These are phyloP conservation scores for Pleurotus giganteus DNA, from an alignment of 768 basidiomycete genomes.

Conservation along the genomic window DNA sequence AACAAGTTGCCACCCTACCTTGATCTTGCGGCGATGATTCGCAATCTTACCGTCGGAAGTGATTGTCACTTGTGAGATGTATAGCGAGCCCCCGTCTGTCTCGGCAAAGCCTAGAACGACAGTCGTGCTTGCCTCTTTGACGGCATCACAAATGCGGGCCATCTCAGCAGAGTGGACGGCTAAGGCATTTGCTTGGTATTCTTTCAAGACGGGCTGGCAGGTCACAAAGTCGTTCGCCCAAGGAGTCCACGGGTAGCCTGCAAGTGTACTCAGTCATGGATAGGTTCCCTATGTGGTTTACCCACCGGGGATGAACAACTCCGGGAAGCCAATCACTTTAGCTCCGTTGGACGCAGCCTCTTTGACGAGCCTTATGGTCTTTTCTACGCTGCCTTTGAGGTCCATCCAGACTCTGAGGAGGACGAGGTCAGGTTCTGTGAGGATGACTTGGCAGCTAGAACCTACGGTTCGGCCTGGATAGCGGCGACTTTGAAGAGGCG, in stretches of 20 bases:
- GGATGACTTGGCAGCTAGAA: neutral
- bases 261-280: neutral
- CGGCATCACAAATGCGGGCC: conserved; percentile 26
- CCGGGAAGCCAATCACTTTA: conserved; percentile 29
- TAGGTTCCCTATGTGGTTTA: neutral
- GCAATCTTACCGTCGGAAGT: conserved; percentile 24
- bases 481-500: conserved; percentile 3
- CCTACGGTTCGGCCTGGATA: conserved; percentile 7
- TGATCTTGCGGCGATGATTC: conserved; percentile 29
- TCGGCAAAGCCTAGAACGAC: conserved; percentile 28
- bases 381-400: conserved; percentile 24
- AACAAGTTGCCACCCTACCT: conserved; percentile 16
- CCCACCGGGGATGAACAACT: conserved; percentile 27
- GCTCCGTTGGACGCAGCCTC: conserved; percentile 26
- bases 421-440: neutral
- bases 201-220: conserved; percentile 21
- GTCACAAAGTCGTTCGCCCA: conserved; percentile 28
- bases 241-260: conserved; percentile 30
- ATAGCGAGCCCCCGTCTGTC: conserved; percentile 22
- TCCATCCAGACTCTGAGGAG: conserved; percentile 4
- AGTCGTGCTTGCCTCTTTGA: conserved; percentile 22
- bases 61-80: conserved; percentile 27
- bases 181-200: conserved; percentile 27
- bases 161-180: conserved; percentile 29
- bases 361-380: conserved; percentile 24